Evolutionary conservation across 805 yeast species (phyloP).

Genomic region (Priceomyces castillae): DNA sequence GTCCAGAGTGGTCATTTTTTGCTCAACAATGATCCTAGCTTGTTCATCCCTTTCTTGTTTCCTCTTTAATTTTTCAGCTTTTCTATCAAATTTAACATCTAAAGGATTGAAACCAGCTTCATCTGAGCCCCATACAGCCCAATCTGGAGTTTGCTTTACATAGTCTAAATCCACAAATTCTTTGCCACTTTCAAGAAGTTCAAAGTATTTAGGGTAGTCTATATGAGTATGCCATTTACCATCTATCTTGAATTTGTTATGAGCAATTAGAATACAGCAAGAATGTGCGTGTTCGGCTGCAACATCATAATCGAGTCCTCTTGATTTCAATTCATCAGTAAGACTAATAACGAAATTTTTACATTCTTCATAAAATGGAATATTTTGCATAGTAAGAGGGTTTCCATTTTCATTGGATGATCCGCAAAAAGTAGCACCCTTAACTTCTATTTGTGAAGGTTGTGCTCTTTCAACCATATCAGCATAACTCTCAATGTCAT

Average conservation of each 20-base stretch:
- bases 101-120: conserved; percentile 89
- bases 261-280: conserved; percentile 85
- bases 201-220: conserved; percentile 73
- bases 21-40: conserved; percentile 11
- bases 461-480: conserved; percentile 77
- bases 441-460: conserved; percentile 88
- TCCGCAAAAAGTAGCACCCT: conserved; percentile 96
- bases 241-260: conserved; percentile 63
- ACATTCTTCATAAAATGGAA: conserved; percentile 92
- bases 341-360: conserved; percentile 66
- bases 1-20: conserved; percentile 5
- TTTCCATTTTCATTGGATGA: conserved; percentile 80
- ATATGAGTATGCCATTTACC: conserved; percentile 88
- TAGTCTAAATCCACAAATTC: conserved; percentile 80
- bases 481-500: conserved; percentile 75
- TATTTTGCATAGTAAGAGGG: conserved; percentile 91
- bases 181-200: conserved; percentile 61
- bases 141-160: conserved; percentile 73
- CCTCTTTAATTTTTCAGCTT: conserved; percentile 56
- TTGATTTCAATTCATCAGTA: conserved; percentile 55
- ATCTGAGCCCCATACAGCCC: conserved; percentile 88
- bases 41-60: conserved; percentile 37
- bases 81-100: conserved; percentile 66
- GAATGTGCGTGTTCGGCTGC: conserved; percentile 97
- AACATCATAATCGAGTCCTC: conserved; percentile 73